Evolutionary conservation across 2,329 filamentous ascomycete genomes (phyloP).

Genomic region (Taxawa tesnikishii): DNA sequence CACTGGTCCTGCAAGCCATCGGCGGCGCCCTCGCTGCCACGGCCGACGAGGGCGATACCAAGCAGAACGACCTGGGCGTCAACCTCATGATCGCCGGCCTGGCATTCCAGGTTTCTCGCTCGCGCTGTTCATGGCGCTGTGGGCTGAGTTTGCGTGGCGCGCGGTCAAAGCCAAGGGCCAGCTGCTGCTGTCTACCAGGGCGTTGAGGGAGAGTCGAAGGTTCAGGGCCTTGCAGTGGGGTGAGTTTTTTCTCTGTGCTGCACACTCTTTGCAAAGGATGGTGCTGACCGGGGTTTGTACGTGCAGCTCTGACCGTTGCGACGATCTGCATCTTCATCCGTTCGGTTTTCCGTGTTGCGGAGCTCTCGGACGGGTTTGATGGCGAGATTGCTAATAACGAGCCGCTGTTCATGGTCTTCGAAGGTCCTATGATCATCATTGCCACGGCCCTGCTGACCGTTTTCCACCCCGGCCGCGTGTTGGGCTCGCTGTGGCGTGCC

Average conservation of each 20-base stretch:
- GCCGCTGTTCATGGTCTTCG: slow-evolving; percentile 32
- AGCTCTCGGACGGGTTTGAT: slow-evolving; percentile 35
- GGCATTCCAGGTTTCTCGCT: slow-evolving; percentile 41
- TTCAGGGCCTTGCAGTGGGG: slow-evolving; percentile 7
- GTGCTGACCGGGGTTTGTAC: no score
- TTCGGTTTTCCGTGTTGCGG: slow-evolving; percentile 37
- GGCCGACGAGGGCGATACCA: slow-evolving; percentile 25
- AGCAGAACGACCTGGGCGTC: slow-evolving; percentile 33
- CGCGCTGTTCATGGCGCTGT: slow-evolving; percentile 29
- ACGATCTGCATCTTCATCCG: slow-evolving; percentile 34
- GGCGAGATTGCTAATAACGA: slow-evolving; percentile 33
- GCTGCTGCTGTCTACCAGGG: slow-evolving; percentile 1
- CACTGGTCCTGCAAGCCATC: slow-evolving; percentile 41
- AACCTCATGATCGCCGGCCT: slow-evolving; percentile 46
- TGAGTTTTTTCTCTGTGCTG: background rate
- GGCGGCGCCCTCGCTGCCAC: slow-evolving; percentile 46
- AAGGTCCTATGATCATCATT: slow-evolving; percentile 38
- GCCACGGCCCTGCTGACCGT: slow-evolving; percentile 28
- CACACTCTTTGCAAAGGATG: no score
- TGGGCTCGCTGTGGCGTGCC: background rate
- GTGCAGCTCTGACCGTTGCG: slow-evolving; percentile 21
- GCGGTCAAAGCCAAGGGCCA: slow-evolving; percentile 4
- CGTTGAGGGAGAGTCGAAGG: slow-evolving; percentile 3
- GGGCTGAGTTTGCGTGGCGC: slow-evolving; percentile 17
- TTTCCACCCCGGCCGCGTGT: slow-evolving; percentile 30